Conservation (phyloP, 371 early-diverging fungal genomes). For the Saksenaea vasiformis region DNA sequence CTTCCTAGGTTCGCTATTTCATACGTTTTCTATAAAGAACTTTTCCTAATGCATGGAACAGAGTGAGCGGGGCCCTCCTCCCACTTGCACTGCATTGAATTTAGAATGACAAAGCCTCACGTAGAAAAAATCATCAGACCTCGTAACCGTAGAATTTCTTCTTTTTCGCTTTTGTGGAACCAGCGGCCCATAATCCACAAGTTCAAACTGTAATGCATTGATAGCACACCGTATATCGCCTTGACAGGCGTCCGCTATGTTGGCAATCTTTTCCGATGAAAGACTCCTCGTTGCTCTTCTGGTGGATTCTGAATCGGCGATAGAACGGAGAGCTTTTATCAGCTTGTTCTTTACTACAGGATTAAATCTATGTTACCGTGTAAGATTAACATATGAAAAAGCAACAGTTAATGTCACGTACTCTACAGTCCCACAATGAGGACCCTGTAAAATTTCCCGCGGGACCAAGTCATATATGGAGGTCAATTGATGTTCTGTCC, state of each 20-base stretch:
- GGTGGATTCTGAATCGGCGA: conserved; percentile 14
- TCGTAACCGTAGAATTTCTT: background rate
- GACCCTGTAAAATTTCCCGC: background rate
- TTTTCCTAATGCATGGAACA: conserved; percentile 50
- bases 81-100: conserved; percentile 8
- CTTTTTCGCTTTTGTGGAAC: background rate
- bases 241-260: conserved; percentile 22
- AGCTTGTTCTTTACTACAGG: conserved; percentile 20
- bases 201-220: conserved; percentile 38
- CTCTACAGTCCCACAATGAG: conserved; percentile 12
- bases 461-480: conserved; percentile 18
- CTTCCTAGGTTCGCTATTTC: background rate
- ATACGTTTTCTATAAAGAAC: conserved; percentile 40
- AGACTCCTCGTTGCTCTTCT: background rate
- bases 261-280: conserved; percentile 8
- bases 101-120: background rate
- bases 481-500: conserved; percentile 6
- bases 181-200: background rate
- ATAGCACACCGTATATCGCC: conserved; percentile 49
- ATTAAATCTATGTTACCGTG: conserved; percentile 23
- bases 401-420: conserved; percentile 1
- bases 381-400: background rate
- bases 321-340: conserved; percentile 12
- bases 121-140: background rate
- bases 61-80: conserved; percentile 13